Evolutionary conservation across 108 stramenopile species (phyloP), one percentile per base, ranked within the genome.

Genomic region (Pseudonitzschia multiseries): DNA sequence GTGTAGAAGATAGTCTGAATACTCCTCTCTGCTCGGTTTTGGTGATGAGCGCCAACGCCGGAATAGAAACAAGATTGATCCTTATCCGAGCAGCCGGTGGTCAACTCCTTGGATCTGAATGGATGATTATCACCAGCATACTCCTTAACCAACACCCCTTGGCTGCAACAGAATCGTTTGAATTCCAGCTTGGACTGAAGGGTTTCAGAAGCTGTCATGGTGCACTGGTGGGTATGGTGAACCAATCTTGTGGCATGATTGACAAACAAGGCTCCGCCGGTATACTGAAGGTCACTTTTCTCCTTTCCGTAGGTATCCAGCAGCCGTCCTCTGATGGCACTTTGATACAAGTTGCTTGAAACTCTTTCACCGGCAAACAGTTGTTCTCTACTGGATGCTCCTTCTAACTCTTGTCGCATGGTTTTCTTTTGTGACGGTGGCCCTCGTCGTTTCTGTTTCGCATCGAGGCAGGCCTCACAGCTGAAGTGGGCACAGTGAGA

Each of bases 31-130:
- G 84, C 87, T 15, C 73, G 81, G 72, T 88, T 88, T 57, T 88
- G 87, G 60, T 88, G 84, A 52, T 84, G 84, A 0, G 87, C 83
- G n/a, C 84, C 80, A 21, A 84, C 81, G 8, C 84, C 81, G 21
- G 65, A 61, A 53, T 81, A 79, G 1, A 22, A 43, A 9, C 75
- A 21, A 17, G 32, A 64, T 62, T 84, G 86, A 0, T 61, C 56
- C 21, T 36, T 27, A 72, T 57, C 36, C 54, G 15, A 1, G 15
- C 26, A 31, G 32, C 71, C 72, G 4, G 48, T 26, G 17, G 13
- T 32, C 67, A 74, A 57, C 46, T 29, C 75, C 18, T 31, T 42
- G 15, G 81, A 71, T 0, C 31, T 59, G 51, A 81, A 87, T 26
- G 70, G 27, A 15, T 74, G 71, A 44, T 82, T 79, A 61, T 87